A percentile compares a stretch with the other conserved stretches of the same genome.
phyloP scores from a whole-genome alignment of 73 alveolate species.

The Paramecium sonneborni region DNA sequence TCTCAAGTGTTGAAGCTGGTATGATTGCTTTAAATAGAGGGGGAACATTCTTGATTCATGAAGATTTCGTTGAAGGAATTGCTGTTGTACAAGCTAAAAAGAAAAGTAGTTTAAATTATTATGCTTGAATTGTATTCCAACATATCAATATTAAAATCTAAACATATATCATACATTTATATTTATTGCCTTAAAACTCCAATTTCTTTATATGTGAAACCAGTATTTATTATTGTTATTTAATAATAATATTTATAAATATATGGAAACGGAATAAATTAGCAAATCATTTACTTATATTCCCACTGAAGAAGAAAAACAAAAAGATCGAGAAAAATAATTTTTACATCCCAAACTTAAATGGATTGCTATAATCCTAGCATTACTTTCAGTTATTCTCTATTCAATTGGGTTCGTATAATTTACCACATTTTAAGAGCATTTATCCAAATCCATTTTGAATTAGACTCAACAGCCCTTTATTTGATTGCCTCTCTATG shows the following conservation, averaged over 20 bases:
- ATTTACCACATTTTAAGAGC: not conserved
- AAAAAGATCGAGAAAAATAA: not conserved
- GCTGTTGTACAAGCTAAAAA: conserved; percentile 68
- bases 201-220: not conserved
- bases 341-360: not conserved
- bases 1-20: conserved; percentile 68
- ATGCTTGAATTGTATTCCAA: conserved; percentile 55
- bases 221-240: not conserved
- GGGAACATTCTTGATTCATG: conserved; percentile 65
- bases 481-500: not conserved
- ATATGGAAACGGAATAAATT: not conserved
- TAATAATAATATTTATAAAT: not conserved
- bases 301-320: conserved; percentile 21
- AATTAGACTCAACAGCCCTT: not conserved
- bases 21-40: conserved; percentile 68
- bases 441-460: not conserved
- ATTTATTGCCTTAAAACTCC: not conserved
- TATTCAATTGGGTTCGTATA: conserved; percentile 12
- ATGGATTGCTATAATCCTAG: not conserved
- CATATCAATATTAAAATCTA: not conserved
- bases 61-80: conserved; percentile 66
- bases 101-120: conserved; percentile 65
- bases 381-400: not conserved
- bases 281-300: conserved; percentile 11
- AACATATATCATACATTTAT: not conserved